phyloP scores from a whole-genome alignment of 305 asterid genomes.

The Fraxinus latifolia region DNA sequence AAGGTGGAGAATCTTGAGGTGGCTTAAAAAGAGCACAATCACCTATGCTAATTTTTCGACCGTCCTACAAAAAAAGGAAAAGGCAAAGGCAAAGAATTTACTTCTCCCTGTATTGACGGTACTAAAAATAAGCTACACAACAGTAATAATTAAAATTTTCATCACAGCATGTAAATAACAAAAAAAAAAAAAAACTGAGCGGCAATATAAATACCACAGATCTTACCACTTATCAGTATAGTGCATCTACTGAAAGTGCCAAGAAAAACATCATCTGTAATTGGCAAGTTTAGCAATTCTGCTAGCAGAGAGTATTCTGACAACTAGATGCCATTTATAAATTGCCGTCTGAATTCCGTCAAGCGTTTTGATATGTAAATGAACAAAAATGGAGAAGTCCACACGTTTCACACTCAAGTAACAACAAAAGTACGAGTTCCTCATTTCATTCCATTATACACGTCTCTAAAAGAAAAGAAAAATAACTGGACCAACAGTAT shows the following conservation, averaged over 20 bases:
- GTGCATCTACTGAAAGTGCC: background rate
- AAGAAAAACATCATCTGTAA: background rate
- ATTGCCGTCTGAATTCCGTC: background rate
- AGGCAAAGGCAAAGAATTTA: background rate
- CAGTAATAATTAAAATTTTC: background rate
- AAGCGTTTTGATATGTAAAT: background rate
- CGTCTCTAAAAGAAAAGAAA: background rate
- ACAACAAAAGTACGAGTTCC: background rate
- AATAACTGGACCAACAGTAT: background rate
- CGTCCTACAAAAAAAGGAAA: constrained; percentile 40
- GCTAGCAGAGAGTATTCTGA: background rate
- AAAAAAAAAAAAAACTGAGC: background rate
- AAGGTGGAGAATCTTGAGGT: constrained; percentile 50
- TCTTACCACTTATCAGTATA: background rate
- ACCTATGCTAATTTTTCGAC: constrained; percentile 48
- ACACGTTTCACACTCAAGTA: background rate
- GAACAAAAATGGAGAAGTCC: background rate
- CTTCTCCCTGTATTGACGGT: background rate
- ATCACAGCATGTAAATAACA: background rate
- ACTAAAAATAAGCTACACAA: background rate
- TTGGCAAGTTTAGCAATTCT: background rate
- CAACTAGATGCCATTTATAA: background rate
- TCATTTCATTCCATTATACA: background rate
- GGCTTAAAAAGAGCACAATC: constrained; percentile 61
- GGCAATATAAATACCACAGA: background rate